Percentiles rank a stretch among this genome's conserved stretches.
Evolutionary conservation across 179 eudicot genomes (phyloP).

Genomic region (Dionaea muscipula): DNA sequence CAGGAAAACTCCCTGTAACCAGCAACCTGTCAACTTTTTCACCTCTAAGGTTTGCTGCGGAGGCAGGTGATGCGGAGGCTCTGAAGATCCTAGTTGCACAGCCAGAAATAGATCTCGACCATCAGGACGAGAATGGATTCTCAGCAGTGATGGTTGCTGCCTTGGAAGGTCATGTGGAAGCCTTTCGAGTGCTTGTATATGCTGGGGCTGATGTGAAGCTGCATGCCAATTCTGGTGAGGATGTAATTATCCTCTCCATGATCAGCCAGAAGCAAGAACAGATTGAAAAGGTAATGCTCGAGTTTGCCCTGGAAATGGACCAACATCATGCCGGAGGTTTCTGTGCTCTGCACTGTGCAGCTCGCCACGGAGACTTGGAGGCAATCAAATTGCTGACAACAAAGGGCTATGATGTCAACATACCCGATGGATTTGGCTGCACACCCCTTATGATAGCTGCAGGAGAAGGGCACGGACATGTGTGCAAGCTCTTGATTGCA

Average conservation of each 20-base stretch:
- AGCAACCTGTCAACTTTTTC: constrained; percentile 39
- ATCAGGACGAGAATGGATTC: constrained; percentile 57
- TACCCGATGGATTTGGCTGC: constrained; percentile 52
- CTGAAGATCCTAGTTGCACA: constrained; percentile 41
- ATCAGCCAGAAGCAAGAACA: constrained; percentile 29
- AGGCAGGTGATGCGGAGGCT: constrained; percentile 44
- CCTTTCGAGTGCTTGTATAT: constrained; percentile 61
- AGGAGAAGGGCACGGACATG: constrained; percentile 47
- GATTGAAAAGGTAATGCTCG: constrained; percentile 72
- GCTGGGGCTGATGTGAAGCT: constrained; percentile 75
- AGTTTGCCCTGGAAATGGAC: constrained; percentile 67
- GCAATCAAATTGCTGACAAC: constrained; percentile 42
- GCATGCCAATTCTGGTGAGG: constrained; percentile 49
- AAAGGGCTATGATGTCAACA: constrained; percentile 65
- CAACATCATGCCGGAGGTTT: constrained; percentile 46
- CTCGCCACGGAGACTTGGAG: constrained; percentile 54
- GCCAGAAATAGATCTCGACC: constrained; percentile 35
- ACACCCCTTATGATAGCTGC: constrained; percentile 89
- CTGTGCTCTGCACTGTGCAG: constrained; percentile 70
- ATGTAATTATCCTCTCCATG: constrained; percentile 41
- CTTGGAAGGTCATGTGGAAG: constrained; percentile 52
- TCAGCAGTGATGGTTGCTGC: constrained; percentile 54
- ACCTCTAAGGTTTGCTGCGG: constrained; percentile 52
- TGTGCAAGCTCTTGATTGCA: constrained; percentile 46
- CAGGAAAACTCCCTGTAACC: constrained; percentile 22